phyloP scores from a whole-genome alignment of 495 filamentous ascomycete genomes.

The Tuber calosporum region DNA sequence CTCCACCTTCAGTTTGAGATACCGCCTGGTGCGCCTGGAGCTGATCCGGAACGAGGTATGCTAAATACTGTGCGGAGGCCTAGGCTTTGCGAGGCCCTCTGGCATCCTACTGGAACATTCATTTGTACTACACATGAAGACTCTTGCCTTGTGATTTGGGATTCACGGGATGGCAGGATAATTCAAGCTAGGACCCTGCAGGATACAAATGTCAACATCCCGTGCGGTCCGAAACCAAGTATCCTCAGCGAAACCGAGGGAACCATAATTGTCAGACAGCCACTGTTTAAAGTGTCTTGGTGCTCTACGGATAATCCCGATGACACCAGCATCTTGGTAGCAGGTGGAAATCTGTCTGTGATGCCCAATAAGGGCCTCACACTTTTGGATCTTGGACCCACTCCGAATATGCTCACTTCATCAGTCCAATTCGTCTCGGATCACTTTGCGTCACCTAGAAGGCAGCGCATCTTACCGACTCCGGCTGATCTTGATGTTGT shows the following conservation, averaged over 20 bases:
- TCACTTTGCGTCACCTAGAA: conserved; percentile 67
- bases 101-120: conserved; percentile 95
- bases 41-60: conserved; percentile 55
- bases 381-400: conserved; percentile 79
- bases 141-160: conserved; percentile 85
- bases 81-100: conserved; percentile 66
- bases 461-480: conserved; percentile 61
- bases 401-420: conserved; percentile 83
- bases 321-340: conserved; percentile 80
- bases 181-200: conserved; percentile 75
- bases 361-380: conserved; percentile 66
- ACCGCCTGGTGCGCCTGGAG: conserved; percentile 78
- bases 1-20: conserved; percentile 79
- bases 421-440: conserved; percentile 72
- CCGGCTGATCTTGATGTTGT: conserved; percentile 70
- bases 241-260: conserved; percentile 39
- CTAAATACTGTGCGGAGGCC: conserved; percentile 56
- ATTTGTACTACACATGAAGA: conserved; percentile 83
- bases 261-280: conserved; percentile 55
- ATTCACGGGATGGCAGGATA: conserved; percentile 79
- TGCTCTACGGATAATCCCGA: conserved; percentile 87
- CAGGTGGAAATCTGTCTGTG: conserved; percentile 63
- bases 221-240: conserved; percentile 47
- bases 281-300: conserved; percentile 73
- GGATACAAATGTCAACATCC: conserved; percentile 60